Base-by-base conservation (phyloP, 441 rosid species). In the Daphne laureola region DNA sequence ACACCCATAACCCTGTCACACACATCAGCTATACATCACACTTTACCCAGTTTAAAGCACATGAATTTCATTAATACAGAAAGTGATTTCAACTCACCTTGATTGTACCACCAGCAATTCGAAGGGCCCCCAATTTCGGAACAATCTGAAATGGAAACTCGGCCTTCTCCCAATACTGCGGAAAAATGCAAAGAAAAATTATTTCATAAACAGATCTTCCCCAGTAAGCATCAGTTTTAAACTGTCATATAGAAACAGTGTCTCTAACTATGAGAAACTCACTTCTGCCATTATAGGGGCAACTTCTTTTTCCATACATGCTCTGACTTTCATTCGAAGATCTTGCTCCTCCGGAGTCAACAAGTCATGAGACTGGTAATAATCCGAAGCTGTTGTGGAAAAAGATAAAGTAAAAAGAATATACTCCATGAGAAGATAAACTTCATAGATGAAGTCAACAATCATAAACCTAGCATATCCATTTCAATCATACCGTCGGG, bases 91-190 rank as follows among this genome's bases (percentile, higher is more conserved):
- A 38, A 38, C 45, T 63, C 56, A 91, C 96, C 90, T 84, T 87
- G 71, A 93, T 90, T 0, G 90, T 87, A 47, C 95, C 97, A 58
- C 95, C 96, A 68, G 82, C 75, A 70, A 92, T 55, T 64, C 43
- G 27, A 47, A 89, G 59, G 27, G 79, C 78, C 26, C 78, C 87
- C 51, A 92, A 77, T 76, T 83, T 83, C 16, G 97, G 96, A 63
- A 90, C 58, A 46, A 82, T 59, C 49, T 87, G 87, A 71, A 83
- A 93, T n/a, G 97, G 97, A 67, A 93, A 93, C 56, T 83, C 89
- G 14, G 99, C 97, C 72, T 83, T 93, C 90, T 93, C 97, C 97
- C 99, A 90, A 25, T 82, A 90, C 99, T 93, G 73, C n/a, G 43
- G 57, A 36, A 63, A 61, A 67, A 18, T 3, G 40, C 52, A 55